phyloP scores from a whole-genome alignment of 2,329 filamentous ascomycete genomes.

The Aspergillus spinulosporus region DNA sequence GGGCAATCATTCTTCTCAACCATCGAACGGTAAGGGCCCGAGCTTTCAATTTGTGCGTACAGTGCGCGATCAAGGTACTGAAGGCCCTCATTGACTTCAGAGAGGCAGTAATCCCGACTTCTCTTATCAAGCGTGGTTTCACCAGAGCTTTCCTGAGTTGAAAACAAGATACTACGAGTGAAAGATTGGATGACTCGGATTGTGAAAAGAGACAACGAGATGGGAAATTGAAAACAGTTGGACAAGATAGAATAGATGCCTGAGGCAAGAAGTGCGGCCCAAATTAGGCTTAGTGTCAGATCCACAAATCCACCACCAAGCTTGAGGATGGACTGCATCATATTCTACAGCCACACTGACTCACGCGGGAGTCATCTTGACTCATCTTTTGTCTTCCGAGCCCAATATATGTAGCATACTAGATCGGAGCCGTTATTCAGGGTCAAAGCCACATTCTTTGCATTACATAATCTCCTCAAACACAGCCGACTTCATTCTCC shows the following conservation, averaged over 20 bases:
- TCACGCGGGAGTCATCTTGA: slow-evolving; percentile 13
- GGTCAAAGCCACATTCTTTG: background rate
- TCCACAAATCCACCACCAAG: background rate
- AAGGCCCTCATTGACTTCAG: no score
- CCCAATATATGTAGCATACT: slow-evolving; percentile 1
- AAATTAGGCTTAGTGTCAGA: slow-evolving; percentile 3
- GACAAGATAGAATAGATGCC: background rate
- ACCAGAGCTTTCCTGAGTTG: no score
- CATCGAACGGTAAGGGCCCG: no score
- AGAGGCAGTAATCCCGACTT: no score
- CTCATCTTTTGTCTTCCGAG: background rate
- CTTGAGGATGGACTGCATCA: background rate
- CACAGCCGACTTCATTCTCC: background rate
- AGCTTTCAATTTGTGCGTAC: background rate
- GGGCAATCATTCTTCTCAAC: background rate
- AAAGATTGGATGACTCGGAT: no score
- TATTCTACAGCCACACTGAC: background rate
- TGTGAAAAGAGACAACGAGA: no score
- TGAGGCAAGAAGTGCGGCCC: background rate
- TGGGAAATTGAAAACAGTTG: no score
- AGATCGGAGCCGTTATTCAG: background rate
- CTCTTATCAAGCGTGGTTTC: no score
- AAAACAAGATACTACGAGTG: no score
- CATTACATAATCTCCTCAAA: background rate
- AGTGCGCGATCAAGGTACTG: background rate